phyloP scores from a whole-genome alignment of 2,329 filamentous ascomycete species.

The Teratosphaeriaceae sp. region DNA sequence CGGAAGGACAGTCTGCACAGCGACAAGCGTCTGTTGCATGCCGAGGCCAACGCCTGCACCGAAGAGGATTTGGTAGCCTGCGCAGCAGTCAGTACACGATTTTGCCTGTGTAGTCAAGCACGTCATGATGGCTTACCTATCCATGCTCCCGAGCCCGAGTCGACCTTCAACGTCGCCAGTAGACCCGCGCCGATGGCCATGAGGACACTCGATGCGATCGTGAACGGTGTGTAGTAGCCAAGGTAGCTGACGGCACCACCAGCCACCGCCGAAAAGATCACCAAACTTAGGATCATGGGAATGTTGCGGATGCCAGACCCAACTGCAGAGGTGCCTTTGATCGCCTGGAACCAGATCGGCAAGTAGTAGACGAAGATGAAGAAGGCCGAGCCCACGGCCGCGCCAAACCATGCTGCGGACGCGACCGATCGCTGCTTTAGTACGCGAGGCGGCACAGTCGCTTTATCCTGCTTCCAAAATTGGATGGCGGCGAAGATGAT shows the following conservation, averaged over 20 bases:
- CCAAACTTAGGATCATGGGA: slow-evolving; percentile 37
- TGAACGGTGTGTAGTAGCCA: background rate
- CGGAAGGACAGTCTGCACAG: slow-evolving; percentile 32
- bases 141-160: slow-evolving; percentile 38
- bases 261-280: slow-evolving; percentile 30
- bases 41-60: slow-evolving; percentile 40
- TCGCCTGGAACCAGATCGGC: slow-evolving; percentile 43
- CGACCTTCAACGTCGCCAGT: slow-evolving; percentile 31
- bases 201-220: too few relatives aligned
- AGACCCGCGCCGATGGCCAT: background rate
- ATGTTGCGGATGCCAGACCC: slow-evolving; percentile 43
- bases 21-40: slow-evolving; percentile 36
- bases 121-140: slow-evolving; percentile 32
- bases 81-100: too few relatives aligned
- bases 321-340: slow-evolving; percentile 39
- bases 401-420: slow-evolving; percentile 34
- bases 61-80: slow-evolving; percentile 42
- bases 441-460: slow-evolving; percentile 39
- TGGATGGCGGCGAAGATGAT: slow-evolving; percentile 39
- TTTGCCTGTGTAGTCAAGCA: slow-evolving; percentile 26
- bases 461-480: slow-evolving; percentile 36
- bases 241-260: background rate
- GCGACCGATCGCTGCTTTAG: slow-evolving; percentile 38
- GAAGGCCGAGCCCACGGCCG: slow-evolving; percentile 36
- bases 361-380: slow-evolving; percentile 38